Percentiles rank a stretch among this genome's conserved stretches.
These are phyloP conservation scores for Teunomyces atbi DNA, from an alignment of 805 yeast genomes.

Conservation along the genomic window DNA sequence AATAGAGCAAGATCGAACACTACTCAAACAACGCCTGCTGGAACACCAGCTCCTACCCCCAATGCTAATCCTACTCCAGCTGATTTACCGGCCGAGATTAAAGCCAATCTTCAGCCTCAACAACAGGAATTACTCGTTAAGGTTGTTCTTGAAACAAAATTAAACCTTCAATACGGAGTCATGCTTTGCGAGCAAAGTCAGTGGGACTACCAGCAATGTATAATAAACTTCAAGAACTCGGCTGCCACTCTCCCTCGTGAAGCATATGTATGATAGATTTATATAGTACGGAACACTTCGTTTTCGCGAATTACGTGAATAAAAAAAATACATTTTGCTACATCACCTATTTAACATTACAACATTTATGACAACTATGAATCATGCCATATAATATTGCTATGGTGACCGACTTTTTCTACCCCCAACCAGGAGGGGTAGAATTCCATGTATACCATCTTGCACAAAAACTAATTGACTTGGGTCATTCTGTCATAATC, in stretches of 20 bases:
- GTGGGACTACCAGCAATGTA: conserved; percentile 75
- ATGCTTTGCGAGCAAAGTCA: conserved; percentile 86
- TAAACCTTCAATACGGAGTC: conserved; percentile 74
- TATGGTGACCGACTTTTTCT: conserved; percentile 96
- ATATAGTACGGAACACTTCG: background rate
- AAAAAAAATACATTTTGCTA: background rate
- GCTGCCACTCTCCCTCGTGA: conserved; percentile 47
- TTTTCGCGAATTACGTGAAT: background rate
- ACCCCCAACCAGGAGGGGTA: conserved; percentile 98
- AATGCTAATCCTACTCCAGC: conserved; percentile 25
- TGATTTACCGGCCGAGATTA: conserved; percentile 56
- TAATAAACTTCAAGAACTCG: conserved; percentile 67
- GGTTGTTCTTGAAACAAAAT: conserved; percentile 67
- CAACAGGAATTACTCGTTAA: conserved; percentile 67
- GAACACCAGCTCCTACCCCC: conserved; percentile 11
- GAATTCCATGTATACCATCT: conserved; percentile 93
- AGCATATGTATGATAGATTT: conserved; percentile 23
- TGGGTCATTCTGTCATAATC: conserved; percentile 84
- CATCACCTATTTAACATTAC: background rate
- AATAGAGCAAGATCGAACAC: conserved; percentile 12
- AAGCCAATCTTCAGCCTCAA: conserved; percentile 45
- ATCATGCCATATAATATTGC: conserved; percentile 37
- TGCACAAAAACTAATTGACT: conserved; percentile 72
- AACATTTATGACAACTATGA: background rate
- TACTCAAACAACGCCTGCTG: conserved; percentile 8